phyloP scores from a whole-genome alignment of 179 eudicot genomes.

The Silene coronaria region DNA sequence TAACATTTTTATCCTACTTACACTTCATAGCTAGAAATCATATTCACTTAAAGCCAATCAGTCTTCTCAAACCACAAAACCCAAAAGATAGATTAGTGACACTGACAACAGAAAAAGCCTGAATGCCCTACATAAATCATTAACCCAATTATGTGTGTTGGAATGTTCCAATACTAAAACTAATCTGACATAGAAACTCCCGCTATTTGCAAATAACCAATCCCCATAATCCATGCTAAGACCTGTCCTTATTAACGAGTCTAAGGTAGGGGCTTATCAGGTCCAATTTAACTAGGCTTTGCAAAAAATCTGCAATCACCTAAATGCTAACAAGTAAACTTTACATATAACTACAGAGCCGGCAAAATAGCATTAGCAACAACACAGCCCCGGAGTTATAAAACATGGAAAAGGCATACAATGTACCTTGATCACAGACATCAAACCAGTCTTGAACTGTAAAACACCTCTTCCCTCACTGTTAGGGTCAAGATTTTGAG shows the following conservation, averaged over 20 bases:
- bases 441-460: constrained; percentile 97
- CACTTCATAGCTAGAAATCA: too few relatives aligned
- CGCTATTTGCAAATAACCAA: neutral
- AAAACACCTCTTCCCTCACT: constrained; percentile 99
- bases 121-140: too few relatives aligned
- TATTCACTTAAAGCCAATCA: too few relatives aligned
- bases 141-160: neutral
- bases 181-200: neutral
- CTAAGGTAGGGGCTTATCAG: neutral
- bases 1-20: too few relatives aligned
- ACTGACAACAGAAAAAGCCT: too few relatives aligned
- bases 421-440: constrained; percentile 96
- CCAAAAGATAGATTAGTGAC: too few relatives aligned
- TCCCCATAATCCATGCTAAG: neutral
- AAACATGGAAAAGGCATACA: neutral
- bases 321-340: neutral
- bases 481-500: constrained; percentile 95
- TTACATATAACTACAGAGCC: neutral
- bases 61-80: too few relatives aligned
- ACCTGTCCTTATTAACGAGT: neutral
- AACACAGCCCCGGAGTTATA: neutral
- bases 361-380: neutral
- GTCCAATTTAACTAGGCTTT: neutral
- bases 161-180: neutral
- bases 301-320: neutral